Base-by-base conservation (phyloP, 441 rosid species). In the Adansonia rubrostipa region DNA sequence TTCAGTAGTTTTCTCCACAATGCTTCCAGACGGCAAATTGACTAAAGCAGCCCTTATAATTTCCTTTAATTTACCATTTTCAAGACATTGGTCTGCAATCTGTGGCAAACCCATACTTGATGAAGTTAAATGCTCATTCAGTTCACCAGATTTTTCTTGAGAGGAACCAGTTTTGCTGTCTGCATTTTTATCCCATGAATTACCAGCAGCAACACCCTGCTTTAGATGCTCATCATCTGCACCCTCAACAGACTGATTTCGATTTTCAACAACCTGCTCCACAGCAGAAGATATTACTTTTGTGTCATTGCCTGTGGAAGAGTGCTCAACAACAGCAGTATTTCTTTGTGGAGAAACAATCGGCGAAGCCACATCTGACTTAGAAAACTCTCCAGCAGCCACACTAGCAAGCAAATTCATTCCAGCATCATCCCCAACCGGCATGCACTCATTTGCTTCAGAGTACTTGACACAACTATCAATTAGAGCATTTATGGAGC, bases 331-430 rank as follows among this genome's bases (percentile, higher is more conserved):
- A 62, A 78, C 70, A 70, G 87, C 68, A 51, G 81, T 73, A 71
- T 74, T 85, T 84, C 89, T 84, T 66, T 57, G 84, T 3, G 88
- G 91, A 79, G 98, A 92, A 74, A 76, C 77, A 53, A 78, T 73
- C 13, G 93, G 97, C 17, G 96, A 89, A 77, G 78, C 83, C 76
- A 77, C 75, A 75, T 89, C 90, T 42, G 95, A 85, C 79, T 89
- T 95, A 45, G 88, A 87, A 74, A 95, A 92, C 86, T 97, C 99
- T 64, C 92, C 97, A 78, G 98, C 90, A 82, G 99, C 99, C 76
- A 95, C 98, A 81, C 90, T 93, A 67, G 99, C 99, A 78, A 97
- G 94, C 80, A 95, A 87, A 84, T 97, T 92, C 96, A 97, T 95
- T 74, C 99, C 99, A 82, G 87, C 89, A 84, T 95, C 95, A 86